Percentiles rank a stretch among this genome's conserved stretches.
Evolutionary conservation across 495 filamentous ascomycete genomes (phyloP).

Genomic region (Penicillium atrosanguineum): DNA sequence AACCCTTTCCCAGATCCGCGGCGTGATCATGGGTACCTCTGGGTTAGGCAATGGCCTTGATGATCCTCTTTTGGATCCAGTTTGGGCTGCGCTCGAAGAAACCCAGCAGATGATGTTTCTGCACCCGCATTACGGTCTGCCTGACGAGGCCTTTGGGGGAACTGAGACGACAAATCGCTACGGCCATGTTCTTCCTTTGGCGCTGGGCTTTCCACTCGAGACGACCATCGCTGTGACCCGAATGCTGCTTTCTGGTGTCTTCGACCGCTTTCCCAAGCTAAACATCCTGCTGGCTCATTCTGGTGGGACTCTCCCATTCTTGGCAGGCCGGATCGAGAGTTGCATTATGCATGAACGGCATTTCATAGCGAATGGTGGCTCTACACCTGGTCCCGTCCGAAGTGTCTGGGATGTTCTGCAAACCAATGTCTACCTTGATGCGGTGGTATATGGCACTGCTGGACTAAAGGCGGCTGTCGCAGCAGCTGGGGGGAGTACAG

Average conservation of each 20-base stretch:
- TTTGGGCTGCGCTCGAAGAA: constrained; percentile 68
- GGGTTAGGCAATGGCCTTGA: constrained; percentile 82
- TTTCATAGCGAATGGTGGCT: constrained; percentile 51
- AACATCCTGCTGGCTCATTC: constrained; percentile 81
- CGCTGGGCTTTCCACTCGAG: constrained; percentile 88
- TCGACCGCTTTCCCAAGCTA: constrained; percentile 71
- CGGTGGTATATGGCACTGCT: constrained; percentile 75
- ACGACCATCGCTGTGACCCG: constrained; percentile 88
- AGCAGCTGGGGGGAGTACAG: constrained; percentile 48
- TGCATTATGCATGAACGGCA: constrained; percentile 82
- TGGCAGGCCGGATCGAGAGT: constrained; percentile 85
- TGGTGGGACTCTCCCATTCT: constrained; percentile 84
- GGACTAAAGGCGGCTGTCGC: constrained; percentile 70
- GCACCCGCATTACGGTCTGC: constrained; percentile 92
- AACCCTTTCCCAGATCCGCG: constrained; percentile 64
- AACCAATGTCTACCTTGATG: constrained; percentile 88
- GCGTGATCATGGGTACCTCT: constrained; percentile 83
- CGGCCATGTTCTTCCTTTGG: constrained; percentile 84
- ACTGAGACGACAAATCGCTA: constrained; percentile 54
- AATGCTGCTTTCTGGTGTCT: constrained; percentile 83
- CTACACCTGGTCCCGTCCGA: constrained; percentile 49
- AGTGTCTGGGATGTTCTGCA: constrained; percentile 75
- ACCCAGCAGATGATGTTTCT: constrained; percentile 70
- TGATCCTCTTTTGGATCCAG: constrained; percentile 65
- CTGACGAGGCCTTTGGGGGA: constrained; percentile 71